These are phyloP conservation scores for Phytopythium litorale DNA, from an alignment of 352 stramenopile genomes.

Conservation along the genomic window DNA sequence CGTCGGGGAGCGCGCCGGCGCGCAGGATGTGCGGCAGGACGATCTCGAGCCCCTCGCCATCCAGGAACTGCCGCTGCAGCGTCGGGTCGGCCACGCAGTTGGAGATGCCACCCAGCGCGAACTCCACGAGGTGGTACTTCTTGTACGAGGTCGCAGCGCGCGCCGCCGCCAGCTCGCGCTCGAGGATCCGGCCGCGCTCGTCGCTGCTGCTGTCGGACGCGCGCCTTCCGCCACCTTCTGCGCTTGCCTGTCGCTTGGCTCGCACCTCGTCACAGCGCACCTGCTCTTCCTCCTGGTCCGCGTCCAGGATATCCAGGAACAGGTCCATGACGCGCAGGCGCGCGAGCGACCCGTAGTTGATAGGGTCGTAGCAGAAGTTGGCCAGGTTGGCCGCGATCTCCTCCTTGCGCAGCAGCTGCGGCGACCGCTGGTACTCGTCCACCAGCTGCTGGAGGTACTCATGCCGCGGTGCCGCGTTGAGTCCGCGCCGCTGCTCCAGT, in stretches of 20 bases:
- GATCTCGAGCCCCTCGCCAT: conserved; percentile 37
- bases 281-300: conserved; percentile 25
- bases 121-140: conserved; percentile 49
- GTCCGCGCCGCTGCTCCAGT: conserved; percentile 57
- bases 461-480: conserved; percentile 60
- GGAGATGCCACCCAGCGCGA: conserved; percentile 68
- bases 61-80: conserved; percentile 56
- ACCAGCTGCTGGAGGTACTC: conserved; percentile 79
- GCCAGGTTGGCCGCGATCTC: conserved; percentile 76
- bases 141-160: conserved; percentile 2
- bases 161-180: conserved; percentile 3
- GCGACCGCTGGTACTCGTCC: conserved; percentile 64
- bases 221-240: neutral
- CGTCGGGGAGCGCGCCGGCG: neutral
- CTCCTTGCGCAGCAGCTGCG: conserved; percentile 53
- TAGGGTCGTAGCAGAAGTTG: conserved; percentile 86
- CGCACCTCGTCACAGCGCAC: neutral
- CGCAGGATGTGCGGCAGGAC: conserved; percentile 40
- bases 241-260: neutral
- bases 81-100: conserved; percentile 65
- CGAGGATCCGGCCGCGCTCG: neutral
- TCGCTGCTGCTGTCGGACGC: neutral
- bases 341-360: conserved; percentile 66
- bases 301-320: conserved; percentile 72
- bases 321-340: conserved; percentile 65